Conservation (phyloP, 805 yeast genomes). For the Hanseniaspora lindneri region DNA sequence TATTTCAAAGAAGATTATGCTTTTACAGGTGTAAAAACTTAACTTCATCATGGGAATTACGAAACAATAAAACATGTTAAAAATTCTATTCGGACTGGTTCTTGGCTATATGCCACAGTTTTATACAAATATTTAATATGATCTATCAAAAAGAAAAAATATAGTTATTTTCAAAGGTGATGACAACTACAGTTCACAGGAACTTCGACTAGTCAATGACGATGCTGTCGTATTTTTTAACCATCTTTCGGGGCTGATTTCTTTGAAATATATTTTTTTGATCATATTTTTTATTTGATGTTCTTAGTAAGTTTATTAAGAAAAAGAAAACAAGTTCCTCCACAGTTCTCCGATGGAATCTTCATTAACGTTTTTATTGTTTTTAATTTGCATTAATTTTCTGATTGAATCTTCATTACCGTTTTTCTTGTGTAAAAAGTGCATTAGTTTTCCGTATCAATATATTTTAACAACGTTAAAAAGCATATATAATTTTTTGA, state of each 20-base stretch:
- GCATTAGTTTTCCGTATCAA: background rate
- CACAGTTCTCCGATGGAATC: background rate
- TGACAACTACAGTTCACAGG: conserved; percentile 29
- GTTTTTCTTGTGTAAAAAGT: conserved; percentile 2
- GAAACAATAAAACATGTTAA: conserved; percentile 11
- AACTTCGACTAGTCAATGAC: conserved; percentile 29
- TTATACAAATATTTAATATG: background rate
- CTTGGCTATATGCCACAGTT: background rate
- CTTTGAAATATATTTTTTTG: background rate
- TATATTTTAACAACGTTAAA: too few species aligned
- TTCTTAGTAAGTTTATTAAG: background rate
- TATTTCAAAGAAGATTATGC: background rate
- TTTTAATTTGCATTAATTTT: background rate
- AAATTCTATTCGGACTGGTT: conserved; percentile 1
- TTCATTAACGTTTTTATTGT: conserved; percentile 11
- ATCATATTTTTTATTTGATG: background rate
- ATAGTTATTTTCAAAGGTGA: conserved; percentile 25
- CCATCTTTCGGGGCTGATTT: conserved; percentile 35
- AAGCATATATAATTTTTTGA: too few species aligned
- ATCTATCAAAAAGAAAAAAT: too few species aligned
- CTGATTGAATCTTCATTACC: conserved; percentile 6
- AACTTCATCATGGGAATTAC: background rate
- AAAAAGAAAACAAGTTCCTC: background rate
- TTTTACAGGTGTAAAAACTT: background rate
- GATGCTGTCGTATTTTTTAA: conserved; percentile 31